Conservation (phyloP, 257 asterid genomes). For the Prunella vulgaris region DNA sequence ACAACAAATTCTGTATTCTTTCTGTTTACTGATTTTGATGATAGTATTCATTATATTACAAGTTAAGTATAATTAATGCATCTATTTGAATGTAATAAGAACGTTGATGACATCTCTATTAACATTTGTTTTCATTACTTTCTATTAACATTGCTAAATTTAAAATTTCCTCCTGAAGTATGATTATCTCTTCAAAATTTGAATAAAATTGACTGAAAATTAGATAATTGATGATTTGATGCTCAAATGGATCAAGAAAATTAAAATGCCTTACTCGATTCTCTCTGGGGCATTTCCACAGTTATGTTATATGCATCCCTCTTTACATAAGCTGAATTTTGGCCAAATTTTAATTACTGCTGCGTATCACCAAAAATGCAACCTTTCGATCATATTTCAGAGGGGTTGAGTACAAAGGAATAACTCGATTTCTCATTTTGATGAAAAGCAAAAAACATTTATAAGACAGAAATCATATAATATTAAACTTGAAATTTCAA, state of each 20-base stretch:
- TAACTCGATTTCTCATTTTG: background rate
- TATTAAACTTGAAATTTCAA: conserved; percentile 10
- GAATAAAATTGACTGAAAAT: background rate
- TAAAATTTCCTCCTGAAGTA: background rate
- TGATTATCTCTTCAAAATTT: background rate
- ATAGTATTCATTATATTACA: conserved; percentile 13
- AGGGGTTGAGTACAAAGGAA: background rate
- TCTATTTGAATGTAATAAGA: conserved; percentile 20
- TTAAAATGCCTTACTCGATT: background rate
- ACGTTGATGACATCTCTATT: background rate
- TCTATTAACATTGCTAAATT: too few relatives aligned
- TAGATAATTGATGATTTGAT: background rate
- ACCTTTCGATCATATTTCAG: background rate
- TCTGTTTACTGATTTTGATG: conserved; percentile 13
- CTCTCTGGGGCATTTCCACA: background rate
- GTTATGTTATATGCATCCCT: conserved; percentile 7
- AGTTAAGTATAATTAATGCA: conserved; percentile 1
- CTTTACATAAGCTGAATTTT: background rate
- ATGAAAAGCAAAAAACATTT: background rate
- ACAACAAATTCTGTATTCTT: conserved; percentile 11
- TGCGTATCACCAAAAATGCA: background rate
- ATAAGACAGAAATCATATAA: background rate
- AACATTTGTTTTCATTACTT: conserved; percentile 15
- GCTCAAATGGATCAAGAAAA: background rate
- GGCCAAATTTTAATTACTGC: background rate